Base-by-base conservation (phyloP, 805 yeast species). In the Yarrowia divulgata region DNA sequence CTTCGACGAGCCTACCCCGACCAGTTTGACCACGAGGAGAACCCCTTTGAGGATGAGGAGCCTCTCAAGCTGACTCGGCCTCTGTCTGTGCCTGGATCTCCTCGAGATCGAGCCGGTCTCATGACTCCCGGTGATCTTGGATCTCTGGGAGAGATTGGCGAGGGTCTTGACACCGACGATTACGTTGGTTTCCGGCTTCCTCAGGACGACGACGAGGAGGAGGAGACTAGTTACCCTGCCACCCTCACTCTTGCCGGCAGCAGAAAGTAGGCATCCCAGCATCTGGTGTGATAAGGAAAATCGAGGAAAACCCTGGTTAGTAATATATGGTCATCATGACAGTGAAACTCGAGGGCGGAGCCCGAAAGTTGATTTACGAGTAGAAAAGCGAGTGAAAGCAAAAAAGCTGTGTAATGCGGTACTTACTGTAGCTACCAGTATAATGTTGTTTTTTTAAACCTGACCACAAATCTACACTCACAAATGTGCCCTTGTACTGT, bases 101-200 rank as follows among this genome's bases (percentile, higher is more conserved):
- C 99, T 71, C 83, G 93, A 69, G 91, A 85, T 72, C 79, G 88
- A 1, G 79, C 87, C 14, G 88, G 90, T 18, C 81, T 88, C 73
- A 94, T 93, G 97, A 94, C 99, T 1, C 99, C 99, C 0, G 99
- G 99, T 48, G 99, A 94, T 78, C 84, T 94, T 72, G 99, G 98
- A n/a, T 89, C 97, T 3, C 83, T 95, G 75, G 98, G 93, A 77
- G 99, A 94, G 77, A 91, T 91, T 46, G 87, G 87, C 69, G 91
- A 90, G 75, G 82, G 86, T 1, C 81, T 88, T 70, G 82, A 83
- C 72, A 88, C 89, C 45, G 92, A 91, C 46, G 98, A 94, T 77
- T 94, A 91, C 71, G 74, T 79, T 37, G 82, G 81, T n/a, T 81
- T 81, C 77, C 72, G 73, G 49, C 75, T 81, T 18, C 82, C 82